These are phyloP conservation scores for Discostella pseudostelligera DNA, from an alignment of 108 stramenopile species.

Conservation along the genomic window DNA sequence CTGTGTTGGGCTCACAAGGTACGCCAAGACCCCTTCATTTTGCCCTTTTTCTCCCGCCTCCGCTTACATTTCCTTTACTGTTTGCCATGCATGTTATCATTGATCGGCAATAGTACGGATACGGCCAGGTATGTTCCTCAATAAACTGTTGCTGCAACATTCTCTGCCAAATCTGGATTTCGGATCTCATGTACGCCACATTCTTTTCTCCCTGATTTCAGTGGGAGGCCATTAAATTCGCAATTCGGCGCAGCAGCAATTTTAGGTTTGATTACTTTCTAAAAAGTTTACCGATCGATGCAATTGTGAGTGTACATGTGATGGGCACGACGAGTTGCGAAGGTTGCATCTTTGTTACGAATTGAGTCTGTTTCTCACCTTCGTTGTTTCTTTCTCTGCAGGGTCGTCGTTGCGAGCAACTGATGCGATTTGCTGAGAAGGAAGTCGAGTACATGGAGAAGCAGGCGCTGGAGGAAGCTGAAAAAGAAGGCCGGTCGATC, in stretches of 20 bases:
- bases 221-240: slow-evolving; percentile 88
- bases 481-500: slow-evolving; percentile 42
- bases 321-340: too few relatives aligned
- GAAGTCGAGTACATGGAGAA: slow-evolving; percentile 81
- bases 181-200: not conserved
- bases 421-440: slow-evolving; percentile 84
- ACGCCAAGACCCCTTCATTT: slow-evolving; percentile 10
- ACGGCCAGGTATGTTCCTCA: slow-evolving; percentile 42
- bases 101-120: slow-evolving; percentile 58
- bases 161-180: not conserved
- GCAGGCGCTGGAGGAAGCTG: slow-evolving; percentile 61
- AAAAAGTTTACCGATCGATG: slow-evolving; percentile 43
- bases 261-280: slow-evolving; percentile 89
- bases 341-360: not conserved
- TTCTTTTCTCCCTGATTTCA: slow-evolving; percentile 6
- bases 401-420: slow-evolving; percentile 81
- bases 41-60: not conserved
- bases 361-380: not conserved
- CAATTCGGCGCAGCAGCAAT: slow-evolving; percentile 72
- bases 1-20: slow-evolving; percentile 77
- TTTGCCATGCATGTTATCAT: not conserved
- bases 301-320: slow-evolving; percentile 11
- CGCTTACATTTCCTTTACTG: not conserved
- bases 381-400: slow-evolving; percentile 29
- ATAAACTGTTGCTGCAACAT: not conserved